Percentiles rank a stretch among this genome's conserved stretches.
phyloP scores from a whole-genome alignment of 352 stramenopile species.

The Aphanomyces invadans region DNA sequence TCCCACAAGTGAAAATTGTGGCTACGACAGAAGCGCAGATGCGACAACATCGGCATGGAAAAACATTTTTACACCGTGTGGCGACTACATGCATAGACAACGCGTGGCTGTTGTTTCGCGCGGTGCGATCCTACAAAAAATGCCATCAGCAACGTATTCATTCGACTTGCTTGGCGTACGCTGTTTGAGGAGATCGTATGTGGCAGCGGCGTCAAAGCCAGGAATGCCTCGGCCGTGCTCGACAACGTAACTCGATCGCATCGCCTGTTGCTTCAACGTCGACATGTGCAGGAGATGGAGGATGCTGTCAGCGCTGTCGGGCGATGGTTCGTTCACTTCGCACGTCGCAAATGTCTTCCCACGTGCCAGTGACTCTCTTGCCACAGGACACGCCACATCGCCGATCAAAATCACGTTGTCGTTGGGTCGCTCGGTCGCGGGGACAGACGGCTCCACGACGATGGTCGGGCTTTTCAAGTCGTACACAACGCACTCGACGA shows the following conservation, averaged over 20 bases:
- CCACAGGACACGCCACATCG: slow-evolving; percentile 16
- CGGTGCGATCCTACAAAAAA: slow-evolving; percentile 1
- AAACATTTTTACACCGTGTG: too few species aligned
- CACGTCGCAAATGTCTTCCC: background rate
- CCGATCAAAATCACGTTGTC: slow-evolving; percentile 19
- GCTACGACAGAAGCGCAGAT: too few species aligned
- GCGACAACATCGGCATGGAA: too few species aligned
- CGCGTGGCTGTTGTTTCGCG: slow-evolving; percentile 5
- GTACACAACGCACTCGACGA: slow-evolving; percentile 16
- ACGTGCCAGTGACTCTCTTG: background rate
- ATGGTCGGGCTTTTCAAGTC: background rate
- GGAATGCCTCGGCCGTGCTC: background rate
- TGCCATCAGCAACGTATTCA: too few species aligned
- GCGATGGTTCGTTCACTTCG: background rate
- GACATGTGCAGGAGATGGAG: background rate
- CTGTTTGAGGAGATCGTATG: slow-evolving; percentile 22
- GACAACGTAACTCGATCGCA: slow-evolving; percentile 13
- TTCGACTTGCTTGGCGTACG: too few species aligned
- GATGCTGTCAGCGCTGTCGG: background rate
- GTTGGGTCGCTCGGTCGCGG: background rate
- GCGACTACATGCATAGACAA: slow-evolving; percentile 21
- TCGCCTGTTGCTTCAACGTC: background rate
- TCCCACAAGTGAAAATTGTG: too few species aligned
- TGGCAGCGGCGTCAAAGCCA: slow-evolving; percentile 18
- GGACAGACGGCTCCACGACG: background rate